Percentiles rank a stretch among this genome's conserved stretches.
Evolutionary conservation across 2,329 filamentous ascomycete species (phyloP).

Genomic region (Verticillium alfalfae): DNA sequence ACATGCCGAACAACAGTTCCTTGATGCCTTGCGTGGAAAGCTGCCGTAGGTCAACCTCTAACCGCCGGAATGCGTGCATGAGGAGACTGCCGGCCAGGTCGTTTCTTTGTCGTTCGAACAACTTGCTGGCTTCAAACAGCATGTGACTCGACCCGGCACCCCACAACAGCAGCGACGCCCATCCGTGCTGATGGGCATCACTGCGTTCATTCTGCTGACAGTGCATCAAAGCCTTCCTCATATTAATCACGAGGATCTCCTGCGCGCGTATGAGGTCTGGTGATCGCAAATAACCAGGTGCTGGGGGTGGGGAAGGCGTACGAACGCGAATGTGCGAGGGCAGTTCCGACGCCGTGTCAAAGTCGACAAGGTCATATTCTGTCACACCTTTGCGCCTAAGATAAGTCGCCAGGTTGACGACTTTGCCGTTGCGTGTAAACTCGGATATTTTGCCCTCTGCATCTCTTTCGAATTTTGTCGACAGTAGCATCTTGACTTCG

Average conservation of each 20-base stretch:
- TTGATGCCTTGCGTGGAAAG: constrained; percentile 36
- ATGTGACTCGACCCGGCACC: constrained; percentile 36
- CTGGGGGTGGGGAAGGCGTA: constrained; percentile 36
- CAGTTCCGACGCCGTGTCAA: constrained; percentile 34
- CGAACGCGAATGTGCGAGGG: constrained; percentile 37
- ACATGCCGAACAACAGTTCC: constrained; percentile 36
- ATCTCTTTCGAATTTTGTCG: constrained; percentile 47
- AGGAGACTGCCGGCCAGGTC: constrained; percentile 32
- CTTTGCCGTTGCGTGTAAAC: constrained; percentile 46
- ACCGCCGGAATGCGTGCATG: constrained; percentile 35
- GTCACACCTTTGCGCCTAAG: constrained; percentile 48
- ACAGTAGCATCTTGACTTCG: constrained; percentile 43
- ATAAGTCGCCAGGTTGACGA: constrained; percentile 46
- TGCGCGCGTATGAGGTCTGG: constrained; percentile 37
- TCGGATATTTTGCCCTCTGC: constrained; percentile 47
- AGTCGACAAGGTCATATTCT: constrained; percentile 44
- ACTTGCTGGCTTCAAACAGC: constrained; percentile 36
- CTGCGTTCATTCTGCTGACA: constrained; percentile 36
- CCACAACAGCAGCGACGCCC: constrained; percentile 36
- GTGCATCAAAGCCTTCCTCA: constrained; percentile 37
- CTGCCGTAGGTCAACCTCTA: constrained; percentile 35
- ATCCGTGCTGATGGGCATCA: constrained; percentile 28
- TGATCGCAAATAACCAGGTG: constrained; percentile 33
- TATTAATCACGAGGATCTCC: constrained; percentile 35
- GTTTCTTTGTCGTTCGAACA: constrained; percentile 31